These are phyloP conservation scores for Amyloporia xantha DNA, from an alignment of 768 basidiomycete species.

Conservation along the genomic window DNA sequence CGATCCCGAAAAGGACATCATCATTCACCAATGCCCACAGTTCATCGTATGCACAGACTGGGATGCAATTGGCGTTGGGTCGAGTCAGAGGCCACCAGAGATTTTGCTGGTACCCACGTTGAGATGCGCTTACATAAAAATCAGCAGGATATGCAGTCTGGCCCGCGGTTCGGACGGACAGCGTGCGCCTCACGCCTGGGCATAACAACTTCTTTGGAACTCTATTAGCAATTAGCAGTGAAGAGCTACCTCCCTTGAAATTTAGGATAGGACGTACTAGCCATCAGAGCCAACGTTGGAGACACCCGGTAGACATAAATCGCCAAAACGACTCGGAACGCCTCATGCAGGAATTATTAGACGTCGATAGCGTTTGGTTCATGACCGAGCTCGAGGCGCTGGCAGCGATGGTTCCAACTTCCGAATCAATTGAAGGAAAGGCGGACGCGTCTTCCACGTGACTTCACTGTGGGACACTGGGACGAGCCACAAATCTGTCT, in stretches of 20 bases:
- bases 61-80: not conserved
- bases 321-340: too few species aligned
- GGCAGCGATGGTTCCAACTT: too few species aligned
- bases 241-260: too few species aligned
- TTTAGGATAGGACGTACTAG: too few species aligned
- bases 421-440: too few species aligned
- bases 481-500: not conserved
- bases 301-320: too few species aligned
- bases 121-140: not conserved
- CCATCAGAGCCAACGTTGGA: too few species aligned
- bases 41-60: not conserved
- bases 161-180: not conserved
- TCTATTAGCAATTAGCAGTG: too few species aligned
- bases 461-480: not conserved
- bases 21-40: not conserved
- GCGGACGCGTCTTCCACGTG: not conserved
- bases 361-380: too few species aligned
- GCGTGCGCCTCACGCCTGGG: not conserved
- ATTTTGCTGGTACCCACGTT: not conserved
- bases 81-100: not conserved
- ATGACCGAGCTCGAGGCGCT: too few species aligned
- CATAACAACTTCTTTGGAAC: too few species aligned
- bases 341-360: too few species aligned
- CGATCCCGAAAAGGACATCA: not conserved
- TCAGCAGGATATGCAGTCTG: not conserved